A percentile compares a stretch with the other conserved stretches of the same genome.
Evolutionary conservation across 176 grass and related monocot species (phyloP).

Genomic region (Triticum aestivum): DNA sequence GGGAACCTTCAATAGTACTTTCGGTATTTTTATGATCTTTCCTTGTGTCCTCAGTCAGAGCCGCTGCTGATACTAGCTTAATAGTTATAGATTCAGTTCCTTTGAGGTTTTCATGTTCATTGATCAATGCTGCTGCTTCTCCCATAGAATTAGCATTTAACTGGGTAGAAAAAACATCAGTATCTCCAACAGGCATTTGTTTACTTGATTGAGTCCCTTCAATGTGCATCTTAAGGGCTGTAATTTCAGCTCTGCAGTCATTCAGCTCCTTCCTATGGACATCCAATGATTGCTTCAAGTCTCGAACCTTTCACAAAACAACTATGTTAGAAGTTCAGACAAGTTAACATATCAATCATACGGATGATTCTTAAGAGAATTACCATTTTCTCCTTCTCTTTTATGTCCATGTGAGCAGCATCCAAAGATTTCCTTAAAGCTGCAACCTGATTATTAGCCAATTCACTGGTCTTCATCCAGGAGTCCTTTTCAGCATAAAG

Average conservation of each 20-base stretch:
- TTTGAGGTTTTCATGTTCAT: constrained; percentile 40
- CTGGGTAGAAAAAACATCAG: constrained; percentile 21
- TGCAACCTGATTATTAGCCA: constrained; percentile 55
- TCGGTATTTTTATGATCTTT: constrained; percentile 32
- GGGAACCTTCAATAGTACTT: constrained; percentile 23
- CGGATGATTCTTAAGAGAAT: constrained; percentile 28
- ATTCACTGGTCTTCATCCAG: constrained; percentile 65
- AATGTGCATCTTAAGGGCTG: constrained; percentile 93
- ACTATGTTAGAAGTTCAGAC: constrained; percentile 42
- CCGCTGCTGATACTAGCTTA: constrained; percentile 13
- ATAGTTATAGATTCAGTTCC: constrained; percentile 35
- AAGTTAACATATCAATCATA: constrained; percentile 9
- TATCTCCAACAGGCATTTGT: constrained; percentile 40
- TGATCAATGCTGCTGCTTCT: constrained; percentile 30
- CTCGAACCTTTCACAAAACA: constrained; percentile 71
- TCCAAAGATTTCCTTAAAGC: constrained; percentile 76
- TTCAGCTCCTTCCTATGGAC: constrained; percentile 82
- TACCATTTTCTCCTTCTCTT: constrained; percentile 91
- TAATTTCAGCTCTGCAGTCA: constrained; percentile 94
- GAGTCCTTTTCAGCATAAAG: constrained; percentile 69
- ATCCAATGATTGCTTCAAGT: constrained; percentile 79
- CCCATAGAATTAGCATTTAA: constrained; percentile 42
- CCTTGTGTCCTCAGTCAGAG: constrained; percentile 24
- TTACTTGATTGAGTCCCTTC: constrained; percentile 77
- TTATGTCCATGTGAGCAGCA: constrained; percentile 73